Conservation (phyloP, 2,329 filamentous ascomycete genomes). For the Paecilomyces niveus region DNA sequence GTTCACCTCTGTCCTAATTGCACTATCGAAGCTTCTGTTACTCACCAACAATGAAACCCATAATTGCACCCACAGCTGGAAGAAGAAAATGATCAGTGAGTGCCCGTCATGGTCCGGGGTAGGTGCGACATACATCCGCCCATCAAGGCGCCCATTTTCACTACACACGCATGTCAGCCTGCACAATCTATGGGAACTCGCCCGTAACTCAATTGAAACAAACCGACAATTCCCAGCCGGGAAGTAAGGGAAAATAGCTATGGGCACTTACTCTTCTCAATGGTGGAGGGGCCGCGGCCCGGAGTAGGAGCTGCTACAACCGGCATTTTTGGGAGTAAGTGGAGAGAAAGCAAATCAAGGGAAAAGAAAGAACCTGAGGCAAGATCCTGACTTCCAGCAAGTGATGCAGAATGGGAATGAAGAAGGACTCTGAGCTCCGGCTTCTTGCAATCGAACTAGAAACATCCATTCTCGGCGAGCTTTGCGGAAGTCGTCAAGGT, state of each 20-base stretch:
- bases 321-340: constrained; percentile 40
- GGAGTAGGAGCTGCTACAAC: constrained; percentile 48
- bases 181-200: not conserved
- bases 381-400: not conserved
- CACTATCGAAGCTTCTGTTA: constrained; percentile 2
- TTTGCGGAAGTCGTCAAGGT: not conserved
- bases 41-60: constrained; percentile 94
- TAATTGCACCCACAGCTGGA: constrained; percentile 85
- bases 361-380: not conserved
- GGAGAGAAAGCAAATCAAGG: not conserved
- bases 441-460: not conserved
- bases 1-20: not conserved
- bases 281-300: constrained; percentile 55
- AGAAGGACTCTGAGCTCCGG: not conserved
- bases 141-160: constrained; percentile 99
- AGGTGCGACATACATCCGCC: constrained; percentile 68
- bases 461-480: not conserved
- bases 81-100: constrained; percentile 7
- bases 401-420: not conserved
- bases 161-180: constrained; percentile 44
- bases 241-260: not conserved
- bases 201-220: not conserved
- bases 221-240: not conserved
- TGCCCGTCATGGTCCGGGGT: constrained; percentile 1
- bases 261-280: constrained; percentile 59